Percentiles rank a stretch among this genome's conserved stretches.
Evolutionary conservation across 192 early-diverging fungal species (phyloP).

Genomic region (Backusella tuberculispora): DNA sequence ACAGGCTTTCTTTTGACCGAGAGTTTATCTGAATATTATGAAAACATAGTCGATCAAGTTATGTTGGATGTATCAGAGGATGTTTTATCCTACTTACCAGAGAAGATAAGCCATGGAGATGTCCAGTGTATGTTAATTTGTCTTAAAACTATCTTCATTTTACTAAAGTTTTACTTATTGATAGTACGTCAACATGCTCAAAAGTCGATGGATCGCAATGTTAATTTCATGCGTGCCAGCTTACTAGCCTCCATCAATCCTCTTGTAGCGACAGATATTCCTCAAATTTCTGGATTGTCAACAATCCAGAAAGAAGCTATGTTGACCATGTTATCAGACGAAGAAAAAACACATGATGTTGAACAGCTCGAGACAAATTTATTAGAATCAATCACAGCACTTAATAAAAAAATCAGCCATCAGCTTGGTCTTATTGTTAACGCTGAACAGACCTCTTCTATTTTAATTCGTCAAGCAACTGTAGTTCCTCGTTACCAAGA

Average conservation of each 20-base stretch:
- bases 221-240: slow-evolving; percentile 32
- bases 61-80: slow-evolving; percentile 19
- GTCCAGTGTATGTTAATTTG: slow-evolving; percentile 16
- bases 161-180: background rate
- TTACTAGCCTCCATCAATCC: slow-evolving; percentile 29
- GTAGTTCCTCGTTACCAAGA: slow-evolving; percentile 5
- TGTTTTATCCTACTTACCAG: slow-evolving; percentile 21
- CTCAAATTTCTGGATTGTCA: slow-evolving; percentile 8
- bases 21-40: slow-evolving; percentile 37
- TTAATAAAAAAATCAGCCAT: slow-evolving; percentile 30
- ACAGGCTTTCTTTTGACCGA: slow-evolving; percentile 14
- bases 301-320: slow-evolving; percentile 5
- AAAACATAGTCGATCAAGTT: slow-evolving; percentile 32
- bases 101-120: slow-evolving; percentile 7
- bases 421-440: slow-evolving; percentile 32
- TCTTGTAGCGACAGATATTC: slow-evolving; percentile 23
- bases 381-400: slow-evolving; percentile 2
- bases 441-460: slow-evolving; percentile 22
- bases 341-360: background rate
- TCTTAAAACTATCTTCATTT: background rate
- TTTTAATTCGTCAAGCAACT: slow-evolving; percentile 28
- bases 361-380: background rate
- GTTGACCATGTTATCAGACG: background rate
- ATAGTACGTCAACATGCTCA: slow-evolving; percentile 11
- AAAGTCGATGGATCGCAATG: slow-evolving; percentile 17